Evolutionary conservation across 2,329 filamentous ascomycete genomes (phyloP), one percentile per base, ranked within the genome.

Genomic region (Alternaria angustiovoidea): DNA sequence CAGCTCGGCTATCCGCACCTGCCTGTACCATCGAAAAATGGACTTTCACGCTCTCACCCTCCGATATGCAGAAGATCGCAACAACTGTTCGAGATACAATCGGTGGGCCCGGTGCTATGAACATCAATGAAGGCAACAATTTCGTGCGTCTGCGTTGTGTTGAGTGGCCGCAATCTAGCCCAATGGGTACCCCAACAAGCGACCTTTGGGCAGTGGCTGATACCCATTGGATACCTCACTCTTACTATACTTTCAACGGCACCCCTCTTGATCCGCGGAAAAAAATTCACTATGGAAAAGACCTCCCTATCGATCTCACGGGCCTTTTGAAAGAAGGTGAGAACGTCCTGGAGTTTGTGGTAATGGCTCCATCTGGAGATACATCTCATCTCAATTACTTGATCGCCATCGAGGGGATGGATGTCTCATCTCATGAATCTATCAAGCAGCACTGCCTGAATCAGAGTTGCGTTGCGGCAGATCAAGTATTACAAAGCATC

Each of bases 241-340:
- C 93, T 0, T 92, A 89, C 62, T 83, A 94, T 61, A 82, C 85
- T 16, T 76, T 96, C 61, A 96, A 97, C 67, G 81, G 77, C 0
- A 72, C 78, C 0, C 47, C 65, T 18, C 70, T 86, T 2, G 81
- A 87, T 11, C 75, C 92, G 16, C 86, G 90, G 41, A 86, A 90
- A 28, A 92, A 91, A 68, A 76, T 87, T 1, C 89, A 95, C 62
- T 86, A 94, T 70, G 89, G 89, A 11, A 91, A 89, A 67, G 91
- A 96, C 68, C 77, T 93, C 8, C 89, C 94, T 0, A 81, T 91
- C 6, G 92, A 97, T 66, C 80, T 97, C 24, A 93, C 92, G 2
- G 62, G 75, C 1, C 75, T 86, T 20, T 66, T 96, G 5, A 74
- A 70, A 8, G 66, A 78, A 16, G 92, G 91, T 0, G 71, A 75